Conservation (phyloP, 2,329 filamentous ascomycete genomes). For the Botryosphaeria dothidea region DNA sequence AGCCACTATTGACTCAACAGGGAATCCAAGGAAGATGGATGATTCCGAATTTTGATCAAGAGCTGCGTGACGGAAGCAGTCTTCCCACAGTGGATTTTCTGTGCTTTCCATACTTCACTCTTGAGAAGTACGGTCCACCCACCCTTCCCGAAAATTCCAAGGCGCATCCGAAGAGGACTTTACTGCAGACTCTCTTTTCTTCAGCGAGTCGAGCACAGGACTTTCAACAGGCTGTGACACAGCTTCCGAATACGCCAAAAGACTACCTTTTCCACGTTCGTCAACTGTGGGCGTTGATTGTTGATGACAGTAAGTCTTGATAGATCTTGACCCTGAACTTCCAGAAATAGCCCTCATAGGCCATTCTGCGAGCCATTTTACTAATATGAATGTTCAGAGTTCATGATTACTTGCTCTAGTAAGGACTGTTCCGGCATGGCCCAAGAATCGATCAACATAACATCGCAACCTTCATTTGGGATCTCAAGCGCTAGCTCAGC, state of each 20-base stretch:
- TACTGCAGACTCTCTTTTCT: constrained; percentile 4
- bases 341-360: too few species aligned
- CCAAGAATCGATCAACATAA: neutral
- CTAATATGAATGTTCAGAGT: neutral
- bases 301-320: neutral
- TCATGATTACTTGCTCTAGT: constrained; percentile 4
- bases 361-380: too few species aligned
- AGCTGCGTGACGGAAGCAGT: neutral
- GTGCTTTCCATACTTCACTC: neutral
- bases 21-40: constrained; percentile 6
- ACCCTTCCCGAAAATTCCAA: neutral
- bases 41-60: constrained; percentile 7
- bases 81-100: neutral
- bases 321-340: too few species aligned
- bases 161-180: neutral
- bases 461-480: neutral
- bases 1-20: neutral
- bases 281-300: constrained; percentile 5
- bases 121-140: constrained; percentile 10
- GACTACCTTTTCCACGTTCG: neutral
- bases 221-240: neutral
- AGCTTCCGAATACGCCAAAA: neutral
- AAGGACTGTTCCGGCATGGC: neutral
- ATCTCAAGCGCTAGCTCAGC: neutral
- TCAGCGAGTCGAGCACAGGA: constrained; percentile 1